Base-by-base conservation (phyloP, 192 early-diverging fungal genomes). In the Phycomyces nitens region DNA sequence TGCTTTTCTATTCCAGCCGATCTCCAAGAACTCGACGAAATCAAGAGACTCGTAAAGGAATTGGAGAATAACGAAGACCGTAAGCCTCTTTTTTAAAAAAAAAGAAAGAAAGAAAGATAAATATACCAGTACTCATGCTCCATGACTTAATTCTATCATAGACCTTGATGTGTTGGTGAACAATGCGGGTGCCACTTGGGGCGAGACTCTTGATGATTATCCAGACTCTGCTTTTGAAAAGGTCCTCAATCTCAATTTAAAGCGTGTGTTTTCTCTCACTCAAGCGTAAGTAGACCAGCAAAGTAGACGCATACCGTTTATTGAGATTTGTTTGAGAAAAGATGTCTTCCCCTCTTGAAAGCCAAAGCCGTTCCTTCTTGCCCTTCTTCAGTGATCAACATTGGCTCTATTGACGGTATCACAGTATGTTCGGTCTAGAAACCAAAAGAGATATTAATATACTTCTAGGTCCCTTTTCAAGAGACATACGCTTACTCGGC, bases 121-220 rank as follows among this genome's bases (percentile, higher is more conserved):
- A 53, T 10, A 14, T 47, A 52, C 26, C 8, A 41, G 20, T 3
- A 26, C 16, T 39, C 16, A 18, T 47, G 23, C 21, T 22, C 16
- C 5, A 21, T 56, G 6, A 18, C 20, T 52, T 53, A 7, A 12
- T 23, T 20, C 11, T 23, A 10, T 54, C 47, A 54, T 62, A 58
- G 92, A 94, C 62, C 41, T 94, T 58, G 77, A 98, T 77, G 77
- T 96, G 1, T 77, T 98, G 12, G 74, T 98, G 41, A 95, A 95
- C 78, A 98, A 97, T 73, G 79, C 83, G 3, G 89, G 89, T 7
- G 86, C 83, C 20, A 71, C 62, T 44, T 83, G 78, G 77, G 79
- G 72, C 5, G 75, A 55, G 20, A 9, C 81, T 1, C 64, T 88
- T 15, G 76, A 78, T 14, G 66, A 71, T 40, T 88, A 87, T 59